Evolutionary conservation across 169 alveolate genomes (phyloP).

Genomic region (Plasmodium vinckei): DNA sequence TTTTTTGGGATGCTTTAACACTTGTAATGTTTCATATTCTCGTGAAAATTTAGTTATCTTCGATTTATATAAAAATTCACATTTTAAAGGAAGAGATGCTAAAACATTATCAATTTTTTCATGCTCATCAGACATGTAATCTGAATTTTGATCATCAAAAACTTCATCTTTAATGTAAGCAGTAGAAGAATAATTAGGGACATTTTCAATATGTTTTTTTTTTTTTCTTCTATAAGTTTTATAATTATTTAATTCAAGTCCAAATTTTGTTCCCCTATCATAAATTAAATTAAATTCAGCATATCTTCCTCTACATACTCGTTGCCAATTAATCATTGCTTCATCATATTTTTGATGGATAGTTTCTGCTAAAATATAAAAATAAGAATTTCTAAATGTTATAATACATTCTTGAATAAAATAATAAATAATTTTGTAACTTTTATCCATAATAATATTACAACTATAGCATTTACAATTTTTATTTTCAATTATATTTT

Average conservation of each 20-base stretch:
- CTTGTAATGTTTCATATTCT: slow-evolving; percentile 61
- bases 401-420: slow-evolving; percentile 75
- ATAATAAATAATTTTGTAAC: slow-evolving; percentile 49
- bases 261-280: slow-evolving; percentile 92
- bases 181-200: slow-evolving; percentile 28
- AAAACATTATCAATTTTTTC: slow-evolving; percentile 71
- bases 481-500: background rate
- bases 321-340: slow-evolving; percentile 88
- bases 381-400: slow-evolving; percentile 78
- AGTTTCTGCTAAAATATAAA: slow-evolving; percentile 83
- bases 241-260: slow-evolving; percentile 78
- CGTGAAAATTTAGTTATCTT: slow-evolving; percentile 56
- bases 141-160: slow-evolving; percentile 65
- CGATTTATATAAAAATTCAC: slow-evolving; percentile 60
- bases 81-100: slow-evolving; percentile 52
- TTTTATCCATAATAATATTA: slow-evolving; percentile 61
- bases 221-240: slow-evolving; percentile 54
- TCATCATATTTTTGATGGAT: slow-evolving; percentile 82
- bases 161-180: slow-evolving; percentile 60
- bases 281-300: slow-evolving; percentile 89
- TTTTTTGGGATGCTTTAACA: slow-evolving; percentile 57
- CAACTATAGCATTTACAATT: slow-evolving; percentile 67
- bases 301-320: slow-evolving; percentile 91
- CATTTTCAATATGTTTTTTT: slow-evolving; percentile 25
- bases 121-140: slow-evolving; percentile 71